These are phyloP conservation scores for Trametes elegans DNA, from an alignment of 768 basidiomycete genomes.

Conservation along the genomic window DNA sequence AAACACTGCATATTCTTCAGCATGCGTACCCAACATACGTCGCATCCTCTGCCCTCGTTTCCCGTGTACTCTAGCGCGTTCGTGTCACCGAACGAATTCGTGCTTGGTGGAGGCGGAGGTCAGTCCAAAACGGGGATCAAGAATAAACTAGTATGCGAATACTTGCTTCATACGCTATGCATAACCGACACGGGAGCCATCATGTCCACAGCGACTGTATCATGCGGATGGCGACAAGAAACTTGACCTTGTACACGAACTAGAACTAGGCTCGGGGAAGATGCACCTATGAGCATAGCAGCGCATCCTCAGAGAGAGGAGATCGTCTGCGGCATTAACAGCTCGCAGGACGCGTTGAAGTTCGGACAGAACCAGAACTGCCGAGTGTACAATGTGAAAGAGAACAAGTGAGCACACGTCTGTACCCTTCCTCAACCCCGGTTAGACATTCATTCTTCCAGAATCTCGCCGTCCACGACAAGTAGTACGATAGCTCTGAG, in stretches of 20 bases:
- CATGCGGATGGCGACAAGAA: conserved; percentile 50
- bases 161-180: not conserved
- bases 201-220: conserved; percentile 60
- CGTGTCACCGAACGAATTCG: conserved; percentile 62
- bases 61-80: conserved; percentile 90
- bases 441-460: conserved; percentile 28
- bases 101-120: conserved; percentile 91
- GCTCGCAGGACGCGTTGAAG: conserved; percentile 56
- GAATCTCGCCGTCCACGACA: conserved; percentile 51
- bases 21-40: conserved; percentile 81
- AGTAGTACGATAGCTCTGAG: conserved; percentile 59
- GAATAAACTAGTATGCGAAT: conserved; percentile 79
- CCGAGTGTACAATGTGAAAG: conserved; percentile 60
- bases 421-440: not conserved
- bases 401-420: conserved; percentile 49
- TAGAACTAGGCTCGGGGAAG: conserved; percentile 80
- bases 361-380: conserved; percentile 83
- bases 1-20: no score
- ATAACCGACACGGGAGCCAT: not conserved
- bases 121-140: conserved; percentile 85
- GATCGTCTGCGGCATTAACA: conserved; percentile 88
- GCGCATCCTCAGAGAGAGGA: conserved; percentile 52
- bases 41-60: conserved; percentile 76
- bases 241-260: conserved; percentile 60
- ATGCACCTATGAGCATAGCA: conserved; percentile 96